Percentiles rank a stretch among this genome's conserved stretches.
phyloP scores from a whole-genome alignment of 768 basidiomycete genomes.

The Tephrocybe rancida region DNA sequence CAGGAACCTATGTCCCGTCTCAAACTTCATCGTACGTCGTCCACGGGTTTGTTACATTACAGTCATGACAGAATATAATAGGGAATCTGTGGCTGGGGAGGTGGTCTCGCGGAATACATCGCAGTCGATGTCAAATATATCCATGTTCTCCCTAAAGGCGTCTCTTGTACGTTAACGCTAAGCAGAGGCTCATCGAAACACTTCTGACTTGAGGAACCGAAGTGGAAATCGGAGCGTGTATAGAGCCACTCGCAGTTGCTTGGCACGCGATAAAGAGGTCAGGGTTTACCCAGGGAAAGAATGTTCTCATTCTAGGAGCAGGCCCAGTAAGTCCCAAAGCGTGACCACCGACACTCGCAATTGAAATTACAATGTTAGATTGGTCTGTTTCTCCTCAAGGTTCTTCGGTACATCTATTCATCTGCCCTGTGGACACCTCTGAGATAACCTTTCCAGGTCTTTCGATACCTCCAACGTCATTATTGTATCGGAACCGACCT shows the following conservation, averaged over 20 bases:
- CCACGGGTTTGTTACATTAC: not conserved
- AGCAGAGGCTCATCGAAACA: too few species aligned
- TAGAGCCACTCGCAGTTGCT: conserved; percentile 50
- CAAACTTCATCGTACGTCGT: conserved; percentile 37
- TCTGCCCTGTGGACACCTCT: not conserved
- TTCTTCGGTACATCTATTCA: conserved; percentile 27
- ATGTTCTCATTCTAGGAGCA: conserved; percentile 42
- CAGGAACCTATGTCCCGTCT: conserved; percentile 34
- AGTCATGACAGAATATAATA: conserved; percentile 7
- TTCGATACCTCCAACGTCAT: conserved; percentile 29
- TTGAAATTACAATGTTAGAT: conserved; percentile 28
- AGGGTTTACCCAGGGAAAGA: conserved; percentile 37
- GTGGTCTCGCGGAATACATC: conserved; percentile 47
- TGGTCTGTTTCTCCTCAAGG: conserved; percentile 39
- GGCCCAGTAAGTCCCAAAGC: conserved; percentile 40
- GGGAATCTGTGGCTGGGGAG: conserved; percentile 41
- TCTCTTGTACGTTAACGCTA: conserved; percentile 32
- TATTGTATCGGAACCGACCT: conserved; percentile 43
- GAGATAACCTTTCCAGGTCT: conserved; percentile 18
- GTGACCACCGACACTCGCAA: not conserved
- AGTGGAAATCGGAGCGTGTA: conserved; percentile 46
- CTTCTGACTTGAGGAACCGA: too few species aligned
- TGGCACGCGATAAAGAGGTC: conserved; percentile 47
- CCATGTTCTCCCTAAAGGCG: conserved; percentile 37
- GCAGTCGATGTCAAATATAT: conserved; percentile 34